Percentiles rank a stretch among this genome's conserved stretches.
Evolutionary conservation across 352 stramenopile species (phyloP).

Genomic region (Globisporangium takayamanum): DNA sequence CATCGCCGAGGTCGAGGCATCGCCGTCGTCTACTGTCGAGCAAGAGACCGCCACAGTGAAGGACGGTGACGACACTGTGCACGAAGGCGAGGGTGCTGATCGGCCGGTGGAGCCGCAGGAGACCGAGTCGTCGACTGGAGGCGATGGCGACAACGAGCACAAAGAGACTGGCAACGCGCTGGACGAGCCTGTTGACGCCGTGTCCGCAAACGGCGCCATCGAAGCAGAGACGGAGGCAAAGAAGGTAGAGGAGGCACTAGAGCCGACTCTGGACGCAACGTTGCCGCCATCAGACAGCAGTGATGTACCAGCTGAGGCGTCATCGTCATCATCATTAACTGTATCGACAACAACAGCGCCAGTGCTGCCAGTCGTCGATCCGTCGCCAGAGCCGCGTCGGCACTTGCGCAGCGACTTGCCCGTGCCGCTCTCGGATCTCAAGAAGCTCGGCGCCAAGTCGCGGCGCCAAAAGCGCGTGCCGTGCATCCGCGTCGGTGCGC

Average conservation of each 20-base stretch:
- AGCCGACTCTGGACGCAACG: not conserved
- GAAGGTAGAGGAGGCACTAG: too few relatives aligned
- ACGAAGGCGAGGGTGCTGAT: too few relatives aligned
- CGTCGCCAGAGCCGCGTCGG: conserved; percentile 30
- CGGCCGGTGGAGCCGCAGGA: too few relatives aligned
- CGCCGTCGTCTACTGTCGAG: too few relatives aligned
- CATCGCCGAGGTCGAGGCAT: too few relatives aligned
- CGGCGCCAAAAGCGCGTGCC: conserved; percentile 39
- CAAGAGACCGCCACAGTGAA: too few relatives aligned
- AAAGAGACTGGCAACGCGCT: not conserved
- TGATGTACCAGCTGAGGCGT: not conserved
- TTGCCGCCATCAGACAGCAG: not conserved
- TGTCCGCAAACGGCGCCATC: not conserved
- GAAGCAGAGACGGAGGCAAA: not conserved
- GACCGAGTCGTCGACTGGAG: not conserved
- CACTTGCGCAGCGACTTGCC: conserved; percentile 40
- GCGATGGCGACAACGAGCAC: not conserved
- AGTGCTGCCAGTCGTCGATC: conserved; percentile 45
- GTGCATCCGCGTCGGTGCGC: conserved; percentile 66
- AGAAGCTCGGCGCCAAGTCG: conserved; percentile 50
- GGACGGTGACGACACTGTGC: too few relatives aligned
- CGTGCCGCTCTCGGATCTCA: conserved; percentile 34
- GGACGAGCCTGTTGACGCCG: not conserved
- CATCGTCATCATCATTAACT: not conserved
- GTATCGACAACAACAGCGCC: not conserved